Conservation (phyloP, 306 rosid species). For the Corylus heterophylla region DNA sequence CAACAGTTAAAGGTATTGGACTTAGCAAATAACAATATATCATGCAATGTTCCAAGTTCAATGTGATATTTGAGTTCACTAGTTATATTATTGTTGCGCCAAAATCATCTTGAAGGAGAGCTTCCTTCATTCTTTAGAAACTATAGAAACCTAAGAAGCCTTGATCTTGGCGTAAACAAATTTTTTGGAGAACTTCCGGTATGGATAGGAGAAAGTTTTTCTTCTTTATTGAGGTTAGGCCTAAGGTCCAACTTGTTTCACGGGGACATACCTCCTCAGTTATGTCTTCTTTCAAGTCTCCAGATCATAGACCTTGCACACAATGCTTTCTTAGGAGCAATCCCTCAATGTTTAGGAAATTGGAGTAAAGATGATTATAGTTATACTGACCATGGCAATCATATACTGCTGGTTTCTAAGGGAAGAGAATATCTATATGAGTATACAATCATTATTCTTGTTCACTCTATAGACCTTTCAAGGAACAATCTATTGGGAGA, state of each 20-base stretch:
- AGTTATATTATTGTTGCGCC: no score
- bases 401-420: background rate
- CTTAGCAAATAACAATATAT: no score
- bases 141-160: no score
- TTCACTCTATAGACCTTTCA: background rate
- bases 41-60: no score
- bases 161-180: background rate
- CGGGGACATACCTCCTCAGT: background rate
- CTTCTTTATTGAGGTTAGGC: background rate
- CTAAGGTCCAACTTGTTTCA: background rate
- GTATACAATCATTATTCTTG: background rate
- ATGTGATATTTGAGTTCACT: no score
- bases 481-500: conserved; percentile 14
- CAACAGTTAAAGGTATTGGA: no score
- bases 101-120: no score
- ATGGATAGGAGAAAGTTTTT: background rate
- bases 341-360: background rate
- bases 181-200: background rate
- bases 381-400: fast-evolving
- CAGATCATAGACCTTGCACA: background rate
- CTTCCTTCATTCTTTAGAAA: no score
- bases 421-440: background rate
- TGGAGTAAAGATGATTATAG: background rate
- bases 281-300: background rate
- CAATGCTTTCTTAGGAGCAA: background rate